These are phyloP conservation scores for Trypanosoma boissoni DNA, from an alignment of 208 protist genomes.

Conservation along the genomic window DNA sequence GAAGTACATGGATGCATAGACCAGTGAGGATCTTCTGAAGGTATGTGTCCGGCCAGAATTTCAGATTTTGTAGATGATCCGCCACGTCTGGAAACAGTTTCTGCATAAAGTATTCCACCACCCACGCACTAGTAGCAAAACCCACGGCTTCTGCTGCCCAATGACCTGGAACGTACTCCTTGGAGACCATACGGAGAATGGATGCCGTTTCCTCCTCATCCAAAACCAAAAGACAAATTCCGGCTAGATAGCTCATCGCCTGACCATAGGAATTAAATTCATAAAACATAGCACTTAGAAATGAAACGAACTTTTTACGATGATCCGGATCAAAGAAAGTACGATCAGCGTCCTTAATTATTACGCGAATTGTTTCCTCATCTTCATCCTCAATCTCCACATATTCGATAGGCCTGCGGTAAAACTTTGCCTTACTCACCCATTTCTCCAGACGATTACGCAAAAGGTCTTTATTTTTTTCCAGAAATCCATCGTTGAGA, in stretches of 20 bases:
- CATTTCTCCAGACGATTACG: conserved; percentile 62
- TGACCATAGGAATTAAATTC: conserved; percentile 87
- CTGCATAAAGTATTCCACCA: conserved; percentile 85
- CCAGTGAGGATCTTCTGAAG: conserved; percentile 90
- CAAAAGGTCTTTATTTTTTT: conserved; percentile 54
- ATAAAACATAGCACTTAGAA: conserved; percentile 78
- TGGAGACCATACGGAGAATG: conserved; percentile 75
- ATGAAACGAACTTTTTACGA: conserved; percentile 69
- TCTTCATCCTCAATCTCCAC: conserved; percentile 78
- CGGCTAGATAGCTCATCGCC: conserved; percentile 91
- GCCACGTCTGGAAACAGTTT: conserved; percentile 66
- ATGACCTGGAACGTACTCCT: conserved; percentile 78
- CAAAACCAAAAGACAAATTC: conserved; percentile 76
- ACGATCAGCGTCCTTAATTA: conserved; percentile 88
- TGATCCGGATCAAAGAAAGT: conserved; percentile 81
- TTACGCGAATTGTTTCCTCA: conserved; percentile 86
- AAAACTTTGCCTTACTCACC: conserved; percentile 59
- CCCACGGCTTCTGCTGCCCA: conserved; percentile 88
- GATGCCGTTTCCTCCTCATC: conserved; percentile 79
- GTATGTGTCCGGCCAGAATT: conserved; percentile 90
- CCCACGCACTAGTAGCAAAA: conserved; percentile 87
- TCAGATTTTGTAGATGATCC: conserved; percentile 68
- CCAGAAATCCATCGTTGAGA: conserved; percentile 79
- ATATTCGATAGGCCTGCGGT: conserved; percentile 64
- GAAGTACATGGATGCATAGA: conserved; percentile 87